Evolutionary conservation across 768 basidiomycete species (phyloP).

Genomic region (Leccinum variicolor): DNA sequence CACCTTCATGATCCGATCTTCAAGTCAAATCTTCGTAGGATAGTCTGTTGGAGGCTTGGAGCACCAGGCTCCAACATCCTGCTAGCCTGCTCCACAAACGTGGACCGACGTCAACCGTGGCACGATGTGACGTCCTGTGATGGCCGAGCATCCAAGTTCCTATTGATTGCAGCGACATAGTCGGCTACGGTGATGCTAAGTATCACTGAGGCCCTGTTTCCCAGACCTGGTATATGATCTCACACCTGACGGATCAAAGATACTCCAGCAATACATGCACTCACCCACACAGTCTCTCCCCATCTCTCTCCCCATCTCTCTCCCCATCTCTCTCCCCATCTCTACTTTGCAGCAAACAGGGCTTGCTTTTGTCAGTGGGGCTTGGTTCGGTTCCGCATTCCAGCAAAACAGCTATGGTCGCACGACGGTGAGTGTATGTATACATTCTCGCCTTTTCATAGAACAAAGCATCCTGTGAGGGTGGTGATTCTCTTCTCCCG

Average conservation of each 20-base stretch:
- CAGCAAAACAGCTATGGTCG: neutral
- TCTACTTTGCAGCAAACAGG: too few species aligned
- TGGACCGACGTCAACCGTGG: neutral
- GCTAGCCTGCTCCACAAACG: neutral
- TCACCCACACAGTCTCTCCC: neutral
- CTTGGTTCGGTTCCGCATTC: neutral
- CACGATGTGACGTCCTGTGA: neutral
- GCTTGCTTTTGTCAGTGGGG: neutral
- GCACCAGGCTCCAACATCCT: neutral
- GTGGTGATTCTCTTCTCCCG: neutral
- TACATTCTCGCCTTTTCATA: neutral
- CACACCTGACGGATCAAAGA: neutral
- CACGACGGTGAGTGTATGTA: neutral
- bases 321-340: too few species aligned
- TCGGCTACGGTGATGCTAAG: neutral
- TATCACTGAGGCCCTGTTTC: neutral
- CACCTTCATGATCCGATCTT: neutral
- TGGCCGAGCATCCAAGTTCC: neutral
- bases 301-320: too few species aligned
- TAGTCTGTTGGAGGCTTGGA: neutral
- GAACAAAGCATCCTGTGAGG: neutral
- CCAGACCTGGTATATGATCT: neutral
- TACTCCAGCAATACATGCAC: neutral
- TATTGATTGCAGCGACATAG: neutral
- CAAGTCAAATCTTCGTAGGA: neutral